Evolutionary conservation across 164 flowering plant species (phyloP).

Genomic region (Stephania cephalantha): DNA sequence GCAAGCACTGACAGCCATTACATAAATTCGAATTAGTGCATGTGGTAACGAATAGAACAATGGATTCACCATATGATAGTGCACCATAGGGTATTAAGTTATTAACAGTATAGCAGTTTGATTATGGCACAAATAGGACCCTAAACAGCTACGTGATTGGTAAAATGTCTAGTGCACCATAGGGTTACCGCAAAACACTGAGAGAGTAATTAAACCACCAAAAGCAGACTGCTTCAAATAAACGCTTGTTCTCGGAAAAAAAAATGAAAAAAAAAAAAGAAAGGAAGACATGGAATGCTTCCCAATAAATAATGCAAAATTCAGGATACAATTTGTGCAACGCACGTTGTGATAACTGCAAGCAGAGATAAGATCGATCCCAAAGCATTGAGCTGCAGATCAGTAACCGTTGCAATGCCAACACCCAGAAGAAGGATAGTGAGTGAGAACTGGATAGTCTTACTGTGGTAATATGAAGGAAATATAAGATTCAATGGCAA

Average conservation of each 20-base stretch:
- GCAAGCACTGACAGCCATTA: neutral
- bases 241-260: neutral
- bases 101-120: neutral
- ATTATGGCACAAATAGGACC: neutral
- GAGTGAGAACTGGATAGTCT: slow-evolving; percentile 48
- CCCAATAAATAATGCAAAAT: neutral
- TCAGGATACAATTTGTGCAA: slow-evolving; percentile 97
- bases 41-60: neutral
- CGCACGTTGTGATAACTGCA: slow-evolving; percentile 83
- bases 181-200: neutral
- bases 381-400: slow-evolving; percentile 86
- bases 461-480: slow-evolving; percentile 39
- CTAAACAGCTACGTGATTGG: neutral
- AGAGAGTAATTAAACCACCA: neutral
- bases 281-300: neutral
- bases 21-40: neutral
- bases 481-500: neutral
- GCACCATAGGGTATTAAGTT: neutral
- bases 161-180: neutral
- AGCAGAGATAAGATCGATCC: slow-evolving; percentile 81
- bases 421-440: slow-evolving; percentile 10
- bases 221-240: neutral
- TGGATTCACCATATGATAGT: neutral
- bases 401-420: slow-evolving; percentile 90
- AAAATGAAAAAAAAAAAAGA: neutral